Evolutionary conservation across 2,329 filamentous ascomycete genomes (phyloP), one percentile per base, ranked within the genome.

Genomic region (Fusarium sp.): DNA sequence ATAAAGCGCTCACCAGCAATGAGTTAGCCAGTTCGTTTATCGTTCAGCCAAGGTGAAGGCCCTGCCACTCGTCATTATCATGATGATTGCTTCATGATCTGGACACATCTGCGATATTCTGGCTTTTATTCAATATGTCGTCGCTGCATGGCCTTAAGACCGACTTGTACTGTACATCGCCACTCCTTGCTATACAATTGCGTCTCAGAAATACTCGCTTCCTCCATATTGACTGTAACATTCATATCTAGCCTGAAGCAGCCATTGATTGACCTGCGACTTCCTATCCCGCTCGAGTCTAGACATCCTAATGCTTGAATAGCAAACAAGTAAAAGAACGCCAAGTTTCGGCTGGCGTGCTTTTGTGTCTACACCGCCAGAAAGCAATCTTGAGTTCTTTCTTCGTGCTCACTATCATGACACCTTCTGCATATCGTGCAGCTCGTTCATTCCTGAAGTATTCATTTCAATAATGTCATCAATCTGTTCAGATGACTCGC

Each of bases 401-500:
- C 55, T 45, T 32, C 29, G 45, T 42, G 44, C 29, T 52, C 60
- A 43, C 54, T 32, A 43, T 42, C 44, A 52, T 57, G 47, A 77
- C 44, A 74, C 63, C 51, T 77, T 59, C 55, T 78, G 74, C 60
- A 66, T 70, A 59, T 82, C 81, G 68, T 81, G 80, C 58, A 82
- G 68, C 56, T 86, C 81, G 54, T 77, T 79, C 52, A 80, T 78
- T 46, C 80, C 77, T 68, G 83, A 82, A 71, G 83, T 81, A 71
- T 80, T 79, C 59, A 84, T 77, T 56, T 85, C 85, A 43, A 81
- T 81, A 56, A 87, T 76, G 67, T 83, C 83, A 60, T 87, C 87
- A 75, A 87, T 81, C 60, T 83, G 83, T 32, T 88, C 87, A 9
- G 87, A 89, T 50, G 87, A 88, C 47, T 77, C 84, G 71, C 81